Evolutionary conservation across 148 eudicot species (phyloP), one percentile per base, ranked within the genome.

Genomic region (Vaccinium vitisidaea): DNA sequence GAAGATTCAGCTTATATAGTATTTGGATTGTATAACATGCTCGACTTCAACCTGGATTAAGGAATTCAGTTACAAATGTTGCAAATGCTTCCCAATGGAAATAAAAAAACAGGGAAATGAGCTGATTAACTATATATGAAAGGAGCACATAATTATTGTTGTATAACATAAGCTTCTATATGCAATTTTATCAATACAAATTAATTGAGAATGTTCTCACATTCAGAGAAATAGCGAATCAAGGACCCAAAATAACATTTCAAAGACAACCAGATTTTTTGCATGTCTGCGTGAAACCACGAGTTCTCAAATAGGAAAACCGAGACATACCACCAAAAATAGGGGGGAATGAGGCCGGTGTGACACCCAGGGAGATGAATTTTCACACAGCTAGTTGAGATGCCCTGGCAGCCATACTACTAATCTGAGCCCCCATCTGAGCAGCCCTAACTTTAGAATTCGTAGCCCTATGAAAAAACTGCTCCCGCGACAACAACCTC

Each of bases 401-500:
- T 14, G 88, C 88, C 85, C 99, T 92, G 32, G 94, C 90, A 87
- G 97, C 98, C 99, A 96, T 95, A 82, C 69, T 89, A 80, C 94
- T 86, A 88, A 97, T 93, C 85, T 93, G 99, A 86, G 94, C 94
- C 84, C 95, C 98, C 95, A 93, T 92, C 90, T 95, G 99, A 79
- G 88, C 89, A 54, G 90, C 98, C 85, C 96, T 86, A 79, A 95
- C 94, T 84, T 97, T 97, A 0, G 93, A 87, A 23, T 89, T 63
- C 10, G 89, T 88, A 4, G 98, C 99, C 54, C 98, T 88, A 82
- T 94, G 96, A 63, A 97, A 92, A 69, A 97, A 97, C 90, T 97
- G 99, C 85, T 97, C 98, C 8, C 99, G 86, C 0, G 99, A 94
- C 90, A 97, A 88, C 84, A 87, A 71, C 90, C 99, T 91, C 80